A percentile compares a stretch with the other conserved stretches of the same genome.
phyloP scores from a whole-genome alignment of 164 flowering plant species.

The Amborella trichopoda region DNA sequence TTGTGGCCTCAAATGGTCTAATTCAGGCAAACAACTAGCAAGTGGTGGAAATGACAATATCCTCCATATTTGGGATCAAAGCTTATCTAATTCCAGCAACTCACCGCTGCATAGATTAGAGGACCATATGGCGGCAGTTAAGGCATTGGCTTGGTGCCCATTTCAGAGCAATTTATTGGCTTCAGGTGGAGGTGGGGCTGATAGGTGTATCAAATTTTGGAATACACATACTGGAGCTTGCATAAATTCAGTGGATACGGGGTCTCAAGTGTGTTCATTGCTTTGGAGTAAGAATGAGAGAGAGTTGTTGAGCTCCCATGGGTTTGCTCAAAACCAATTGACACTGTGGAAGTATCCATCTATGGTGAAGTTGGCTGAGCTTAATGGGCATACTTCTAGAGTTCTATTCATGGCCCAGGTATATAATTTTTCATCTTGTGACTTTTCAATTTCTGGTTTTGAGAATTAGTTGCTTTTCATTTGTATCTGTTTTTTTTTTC shows the following conservation, averaged over 20 bases:
- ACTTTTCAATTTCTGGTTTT: too few relatives aligned
- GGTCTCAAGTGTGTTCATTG: slow-evolving; percentile 55
- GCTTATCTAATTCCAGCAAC: slow-evolving; percentile 27
- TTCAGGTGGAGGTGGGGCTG: slow-evolving; percentile 54
- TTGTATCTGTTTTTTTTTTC: not conserved
- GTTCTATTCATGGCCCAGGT: slow-evolving; percentile 67
- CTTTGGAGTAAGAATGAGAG: slow-evolving; percentile 53
- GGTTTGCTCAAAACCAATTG: slow-evolving; percentile 50
- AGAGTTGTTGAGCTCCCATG: slow-evolving; percentile 54
- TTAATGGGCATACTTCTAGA: slow-evolving; percentile 61
- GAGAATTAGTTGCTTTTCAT: not conserved
- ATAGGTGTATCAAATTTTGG: slow-evolving; percentile 56
- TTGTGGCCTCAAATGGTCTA: slow-evolving; percentile 61
- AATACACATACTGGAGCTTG: slow-evolving; percentile 57
- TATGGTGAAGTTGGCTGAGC: slow-evolving; percentile 56
- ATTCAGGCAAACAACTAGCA: slow-evolving; percentile 50
- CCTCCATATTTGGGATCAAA: slow-evolving; percentile 49
- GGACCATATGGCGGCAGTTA: slow-evolving; percentile 58
- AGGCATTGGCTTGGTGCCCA: slow-evolving; percentile 68
- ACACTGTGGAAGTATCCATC: slow-evolving; percentile 65
- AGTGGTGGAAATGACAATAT: slow-evolving; percentile 68
- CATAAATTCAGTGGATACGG: slow-evolving; percentile 54
- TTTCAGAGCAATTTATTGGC: slow-evolving; percentile 52
- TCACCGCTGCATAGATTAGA: slow-evolving; percentile 56
- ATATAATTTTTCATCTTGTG: too few relatives aligned